These are phyloP conservation scores for Leucaena leucocephala DNA, from an alignment of 306 rosid species.

Conservation along the genomic window DNA sequence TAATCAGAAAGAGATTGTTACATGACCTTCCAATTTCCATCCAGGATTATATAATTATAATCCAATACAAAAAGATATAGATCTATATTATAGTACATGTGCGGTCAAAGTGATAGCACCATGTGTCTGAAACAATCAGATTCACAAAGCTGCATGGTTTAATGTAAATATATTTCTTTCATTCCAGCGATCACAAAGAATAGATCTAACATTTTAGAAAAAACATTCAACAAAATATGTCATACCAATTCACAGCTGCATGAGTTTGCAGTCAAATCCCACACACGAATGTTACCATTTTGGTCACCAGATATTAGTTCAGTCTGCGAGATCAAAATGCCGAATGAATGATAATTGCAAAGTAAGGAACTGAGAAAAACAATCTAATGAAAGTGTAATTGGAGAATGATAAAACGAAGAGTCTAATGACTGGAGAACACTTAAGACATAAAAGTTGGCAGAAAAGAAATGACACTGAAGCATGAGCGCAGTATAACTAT, in stretches of 20 bases:
- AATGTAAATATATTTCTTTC: conserved; percentile 30
- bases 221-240: conserved; percentile 4
- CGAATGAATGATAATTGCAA: conserved; percentile 32
- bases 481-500: neutral
- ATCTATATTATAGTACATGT: conserved; percentile 6
- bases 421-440: conserved; percentile 28
- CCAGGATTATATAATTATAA: neutral
- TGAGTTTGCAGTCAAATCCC: conserved; percentile 99
- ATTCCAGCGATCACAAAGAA: neutral
- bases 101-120: conserved; percentile 25
- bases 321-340: conserved; percentile 60
- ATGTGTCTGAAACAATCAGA: conserved; percentile 10
- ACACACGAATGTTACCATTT: conserved; percentile 97
- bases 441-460: conserved; percentile 24
- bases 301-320: conserved; percentile 99
- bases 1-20: conserved; percentile 20
- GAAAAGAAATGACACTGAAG: conserved; percentile 22
- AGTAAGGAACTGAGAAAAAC: conserved; percentile 15
- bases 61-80: neutral
- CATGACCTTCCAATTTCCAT: conserved; percentile 14
- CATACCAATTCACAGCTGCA: conserved; percentile 98
- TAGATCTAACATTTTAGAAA: conserved; percentile 14
- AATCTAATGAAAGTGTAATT: conserved; percentile 11
- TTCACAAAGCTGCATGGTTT: conserved; percentile 14
- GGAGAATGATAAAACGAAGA: conserved; percentile 23